A percentile compares a stretch with the other conserved stretches of the same genome.
These are phyloP conservation scores for Endocalyx cinctus DNA, from an alignment of 2,329 filamentous ascomycete genomes.

Conservation along the genomic window DNA sequence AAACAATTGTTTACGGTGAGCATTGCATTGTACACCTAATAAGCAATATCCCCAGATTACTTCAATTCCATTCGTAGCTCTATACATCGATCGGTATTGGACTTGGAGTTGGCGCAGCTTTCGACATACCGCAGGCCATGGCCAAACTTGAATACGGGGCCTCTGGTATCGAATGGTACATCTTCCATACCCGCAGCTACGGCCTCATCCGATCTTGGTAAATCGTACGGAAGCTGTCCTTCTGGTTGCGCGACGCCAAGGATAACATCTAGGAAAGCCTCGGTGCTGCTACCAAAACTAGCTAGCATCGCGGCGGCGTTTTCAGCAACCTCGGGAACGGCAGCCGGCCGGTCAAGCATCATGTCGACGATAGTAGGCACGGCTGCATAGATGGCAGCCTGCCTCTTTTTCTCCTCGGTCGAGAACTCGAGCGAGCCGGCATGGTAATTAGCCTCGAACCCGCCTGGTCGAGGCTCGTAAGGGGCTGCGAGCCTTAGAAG, in stretches of 20 bases:
- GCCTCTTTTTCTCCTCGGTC: slow-evolving; percentile 30
- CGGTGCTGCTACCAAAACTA: slow-evolving; percentile 33
- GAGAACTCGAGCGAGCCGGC: slow-evolving; percentile 37
- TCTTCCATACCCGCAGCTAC: slow-evolving; percentile 26
- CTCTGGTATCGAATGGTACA: slow-evolving; percentile 19
- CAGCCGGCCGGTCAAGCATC: slow-evolving; percentile 38
- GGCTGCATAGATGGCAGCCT: slow-evolving; percentile 32
- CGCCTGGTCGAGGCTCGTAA: slow-evolving; percentile 35
- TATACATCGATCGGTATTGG: too few relatives aligned
- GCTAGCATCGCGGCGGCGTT: slow-evolving; percentile 32
- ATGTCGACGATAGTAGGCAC: slow-evolving; percentile 38
- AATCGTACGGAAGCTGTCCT: slow-evolving; percentile 41
- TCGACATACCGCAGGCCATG: slow-evolving; percentile 21
- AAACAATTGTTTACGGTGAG: too few relatives aligned
- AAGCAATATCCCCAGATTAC: too few relatives aligned
- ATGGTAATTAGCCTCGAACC: slow-evolving; percentile 35
- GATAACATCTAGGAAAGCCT: slow-evolving; percentile 40
- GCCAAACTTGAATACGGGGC: slow-evolving; percentile 20
- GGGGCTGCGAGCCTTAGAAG: slow-evolving; percentile 35
- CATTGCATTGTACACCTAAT: too few relatives aligned
- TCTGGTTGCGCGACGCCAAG: slow-evolving; percentile 32
- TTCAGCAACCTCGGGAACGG: slow-evolving; percentile 37
- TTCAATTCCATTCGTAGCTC: too few relatives aligned
- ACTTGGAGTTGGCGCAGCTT: too few relatives aligned
- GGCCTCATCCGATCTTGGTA: slow-evolving; percentile 37